Percentiles rank a stretch among this genome's conserved stretches.
These are phyloP conservation scores for Cyclotella kingstonii DNA, from an alignment of 108 stramenopile genomes.

Conservation along the genomic window DNA sequence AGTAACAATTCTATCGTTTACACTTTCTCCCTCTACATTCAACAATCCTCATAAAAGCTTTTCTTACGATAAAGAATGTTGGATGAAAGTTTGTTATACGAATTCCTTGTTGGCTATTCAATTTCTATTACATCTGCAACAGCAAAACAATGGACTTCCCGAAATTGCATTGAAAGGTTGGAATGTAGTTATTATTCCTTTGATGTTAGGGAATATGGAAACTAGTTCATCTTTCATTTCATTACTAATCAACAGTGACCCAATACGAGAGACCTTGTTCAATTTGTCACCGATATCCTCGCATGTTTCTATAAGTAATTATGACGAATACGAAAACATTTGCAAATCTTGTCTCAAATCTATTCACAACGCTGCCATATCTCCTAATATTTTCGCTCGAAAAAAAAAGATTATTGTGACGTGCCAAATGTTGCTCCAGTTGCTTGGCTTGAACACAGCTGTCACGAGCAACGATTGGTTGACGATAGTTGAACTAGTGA, in stretches of 20 bases:
- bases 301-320: background rate
- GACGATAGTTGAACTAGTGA: background rate
- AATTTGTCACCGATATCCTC: constrained; percentile 4
- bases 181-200: constrained; percentile 30
- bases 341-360: constrained; percentile 1
- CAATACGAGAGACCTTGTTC: constrained; percentile 13
- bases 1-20: constrained; percentile 4
- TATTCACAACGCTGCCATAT: background rate
- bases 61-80: constrained; percentile 3
- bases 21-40: constrained; percentile 7
- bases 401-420: constrained; percentile 25
- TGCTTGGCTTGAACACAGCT: constrained; percentile 7
- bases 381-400: background rate
- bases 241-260: constrained; percentile 9
- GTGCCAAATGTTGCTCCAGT: constrained; percentile 23
- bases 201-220: constrained; percentile 13
- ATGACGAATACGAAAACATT: background rate
- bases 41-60: constrained; percentile 9
- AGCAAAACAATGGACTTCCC: background rate
- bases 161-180: constrained; percentile 17
- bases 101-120: constrained; percentile 34
- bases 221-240: background rate
- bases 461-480: background rate
- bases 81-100: constrained; percentile 26
- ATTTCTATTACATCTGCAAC: constrained; percentile 13